These are phyloP conservation scores for Solanum hybrid DNA, from an alignment of 305 asterid genomes.

Conservation along the genomic window DNA sequence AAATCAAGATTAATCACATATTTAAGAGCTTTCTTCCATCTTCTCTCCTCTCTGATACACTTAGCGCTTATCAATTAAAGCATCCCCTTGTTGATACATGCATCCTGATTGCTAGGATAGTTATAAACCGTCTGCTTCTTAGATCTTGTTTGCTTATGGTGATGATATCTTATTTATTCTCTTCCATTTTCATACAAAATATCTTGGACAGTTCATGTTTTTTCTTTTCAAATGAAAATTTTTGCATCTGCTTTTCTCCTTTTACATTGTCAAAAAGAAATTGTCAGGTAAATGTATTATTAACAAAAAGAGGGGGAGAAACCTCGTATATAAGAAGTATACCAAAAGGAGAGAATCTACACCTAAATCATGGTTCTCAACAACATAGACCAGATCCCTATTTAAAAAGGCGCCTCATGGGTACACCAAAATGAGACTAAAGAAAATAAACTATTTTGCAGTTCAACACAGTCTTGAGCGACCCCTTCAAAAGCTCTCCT, in stretches of 20 bases:
- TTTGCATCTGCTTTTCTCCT: not conserved
- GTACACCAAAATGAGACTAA: not conserved
- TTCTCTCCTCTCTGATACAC: not conserved
- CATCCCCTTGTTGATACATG: not conserved
- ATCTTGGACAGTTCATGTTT: not conserved
- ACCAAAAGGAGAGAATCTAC: not conserved
- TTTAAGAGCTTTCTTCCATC: not conserved
- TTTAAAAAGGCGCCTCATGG: not conserved
- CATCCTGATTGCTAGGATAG: not conserved
- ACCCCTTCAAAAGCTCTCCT: not conserved
- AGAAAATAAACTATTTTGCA: not conserved
- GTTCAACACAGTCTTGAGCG: not conserved
- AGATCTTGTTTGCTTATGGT: not conserved
- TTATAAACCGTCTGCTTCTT: not conserved
- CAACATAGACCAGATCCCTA: not conserved
- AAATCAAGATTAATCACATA: not conserved
- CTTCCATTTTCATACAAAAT: not conserved
- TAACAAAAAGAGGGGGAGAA: not conserved
- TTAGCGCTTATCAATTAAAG: not conserved
- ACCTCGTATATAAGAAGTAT: not conserved
- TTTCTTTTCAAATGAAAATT: not conserved
- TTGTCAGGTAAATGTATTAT: not conserved
- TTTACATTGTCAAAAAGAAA: not conserved
- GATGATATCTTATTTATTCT: not conserved
- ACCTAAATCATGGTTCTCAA: not conserved